Conservation (phyloP, 2,329 filamentous ascomycete species). For the Pseudogymnoascus verrucosus region DNA sequence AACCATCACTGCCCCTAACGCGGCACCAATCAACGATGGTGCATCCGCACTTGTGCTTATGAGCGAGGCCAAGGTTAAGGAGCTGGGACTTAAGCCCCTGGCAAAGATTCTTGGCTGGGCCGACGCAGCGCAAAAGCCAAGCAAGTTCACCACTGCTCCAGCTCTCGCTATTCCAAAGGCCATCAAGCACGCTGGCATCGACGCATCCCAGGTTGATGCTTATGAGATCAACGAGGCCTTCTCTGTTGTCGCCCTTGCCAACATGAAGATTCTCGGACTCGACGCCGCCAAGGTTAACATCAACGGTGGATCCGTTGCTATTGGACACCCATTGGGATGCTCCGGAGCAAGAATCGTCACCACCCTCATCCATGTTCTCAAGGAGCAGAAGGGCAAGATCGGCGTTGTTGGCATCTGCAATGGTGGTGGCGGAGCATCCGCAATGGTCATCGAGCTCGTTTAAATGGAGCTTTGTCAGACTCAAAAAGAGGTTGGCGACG, state of each 20-base stretch:
- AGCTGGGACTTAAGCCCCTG: conserved; percentile 82
- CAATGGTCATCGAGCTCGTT: conserved; percentile 71
- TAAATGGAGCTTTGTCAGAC: background rate
- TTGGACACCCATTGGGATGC: conserved; percentile 89
- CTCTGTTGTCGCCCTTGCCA: conserved; percentile 90
- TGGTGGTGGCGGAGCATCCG: conserved; percentile 90
- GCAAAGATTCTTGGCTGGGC: conserved; percentile 97
- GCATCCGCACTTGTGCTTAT: conserved; percentile 87
- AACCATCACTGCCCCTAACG: conserved; percentile 93
- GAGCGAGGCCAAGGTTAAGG: conserved; percentile 88
- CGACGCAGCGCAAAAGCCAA: conserved; percentile 83
- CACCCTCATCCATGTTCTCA: conserved; percentile 80
- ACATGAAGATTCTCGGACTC: conserved; percentile 83
- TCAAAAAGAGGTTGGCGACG: background rate
- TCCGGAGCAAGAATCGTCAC: conserved; percentile 90
- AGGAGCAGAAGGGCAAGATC: conserved; percentile 87
- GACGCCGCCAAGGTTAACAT: conserved; percentile 85
- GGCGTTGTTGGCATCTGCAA: conserved; percentile 96
- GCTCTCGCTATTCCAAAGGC: conserved; percentile 95
- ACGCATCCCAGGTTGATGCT: conserved; percentile 70
- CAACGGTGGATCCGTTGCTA: conserved; percentile 88
- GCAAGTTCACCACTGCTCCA: conserved; percentile 92
- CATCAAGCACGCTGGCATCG: conserved; percentile 83
- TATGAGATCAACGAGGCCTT: conserved; percentile 99
- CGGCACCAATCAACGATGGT: conserved; percentile 91